Evolutionary conservation across 2,329 filamentous ascomycete species (phyloP).

Genomic region (Blumeriella jaapii): DNA sequence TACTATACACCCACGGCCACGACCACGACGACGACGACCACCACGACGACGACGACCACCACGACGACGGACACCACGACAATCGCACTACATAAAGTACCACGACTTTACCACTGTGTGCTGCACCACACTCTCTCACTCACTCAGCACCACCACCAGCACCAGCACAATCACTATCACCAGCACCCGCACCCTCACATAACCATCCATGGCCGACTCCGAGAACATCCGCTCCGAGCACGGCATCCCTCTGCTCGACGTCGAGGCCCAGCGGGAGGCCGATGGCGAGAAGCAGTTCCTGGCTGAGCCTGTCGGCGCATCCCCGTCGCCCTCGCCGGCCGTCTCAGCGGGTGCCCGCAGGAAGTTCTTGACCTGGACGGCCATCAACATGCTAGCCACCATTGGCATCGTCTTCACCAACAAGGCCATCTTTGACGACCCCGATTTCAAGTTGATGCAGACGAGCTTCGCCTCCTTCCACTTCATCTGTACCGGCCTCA

Average conservation of each 20-base stretch:
- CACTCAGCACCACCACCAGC: not conserved
- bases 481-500: conserved; percentile 22
- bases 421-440: conserved; percentile 23
- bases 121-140: not conserved
- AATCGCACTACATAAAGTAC: not conserved
- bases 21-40: no score
- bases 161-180: not conserved
- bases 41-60: no score
- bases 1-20: no score
- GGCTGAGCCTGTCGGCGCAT: conserved; percentile 3
- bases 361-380: conserved; percentile 17
- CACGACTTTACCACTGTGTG: no score
- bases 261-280: conserved; percentile 11
- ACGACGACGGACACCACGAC: no score
- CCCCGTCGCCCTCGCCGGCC: conserved; percentile 3
- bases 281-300: conserved; percentile 8
- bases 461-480: conserved; percentile 21
- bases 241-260: conserved; percentile 15
- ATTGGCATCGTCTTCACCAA: conserved; percentile 24
- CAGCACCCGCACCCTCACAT: conserved; percentile 7
- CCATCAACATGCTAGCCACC: conserved; percentile 19
- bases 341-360: conserved; percentile 5
- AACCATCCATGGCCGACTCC: conserved; percentile 11
- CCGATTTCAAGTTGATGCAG: conserved; percentile 23
- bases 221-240: conserved; percentile 10